Base-by-base conservation (phyloP, 2,329 filamentous ascomycete genomes). In the Ilyonectria mors-panacis region DNA sequence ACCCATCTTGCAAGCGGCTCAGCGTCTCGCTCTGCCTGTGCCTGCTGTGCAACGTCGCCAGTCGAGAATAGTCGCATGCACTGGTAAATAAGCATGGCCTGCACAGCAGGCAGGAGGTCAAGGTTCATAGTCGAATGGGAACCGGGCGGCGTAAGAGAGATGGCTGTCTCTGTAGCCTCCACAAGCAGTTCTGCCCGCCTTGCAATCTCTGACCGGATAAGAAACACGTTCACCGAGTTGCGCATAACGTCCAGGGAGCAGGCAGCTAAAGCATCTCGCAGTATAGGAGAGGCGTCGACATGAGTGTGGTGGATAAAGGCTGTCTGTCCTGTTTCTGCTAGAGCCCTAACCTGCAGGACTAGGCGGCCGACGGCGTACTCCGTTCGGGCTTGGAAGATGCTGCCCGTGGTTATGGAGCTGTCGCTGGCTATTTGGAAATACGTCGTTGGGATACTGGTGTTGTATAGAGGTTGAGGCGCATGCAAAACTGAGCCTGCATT, bases 21-120 rank as follows among this genome's bases (percentile, higher is more conserved):
- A n/a, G 6, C 44, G 8, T 66, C 58, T 42, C 50, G 63, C 35
- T 66, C 63, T 4, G 63, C 63, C 26, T 66, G 51, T 2, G 51
- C 76, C 33, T 75, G 75, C 19, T 73, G 76, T 17, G 78, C 42
- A 42, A 59, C 37, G 7, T 67, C 64, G 28, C 48, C 35, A n/a
- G 30, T 51, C 7, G 67, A 67, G 10, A 69, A 69, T 5, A 69
- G 35, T 5, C 64, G 55, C 12, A 69, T 69, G 21, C 54, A 63
- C 6, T 69, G 64, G 35, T 69, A 69, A 19, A 69, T 56, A 28
- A 69, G 54, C 6, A 69, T 62, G 12, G 64, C 59, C 44, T 69
- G 64, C 17, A 69, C 64, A 28, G 67, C 50, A 2, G 58, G 67
- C 19, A 69, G 64, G 3, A 69, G 50, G 7, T 62, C 48, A 17